Evolutionary conservation across 2,329 filamentous ascomycete species (phyloP), one percentile per base, ranked within the genome.

Genomic region (Amesomyces nigricolor): DNA sequence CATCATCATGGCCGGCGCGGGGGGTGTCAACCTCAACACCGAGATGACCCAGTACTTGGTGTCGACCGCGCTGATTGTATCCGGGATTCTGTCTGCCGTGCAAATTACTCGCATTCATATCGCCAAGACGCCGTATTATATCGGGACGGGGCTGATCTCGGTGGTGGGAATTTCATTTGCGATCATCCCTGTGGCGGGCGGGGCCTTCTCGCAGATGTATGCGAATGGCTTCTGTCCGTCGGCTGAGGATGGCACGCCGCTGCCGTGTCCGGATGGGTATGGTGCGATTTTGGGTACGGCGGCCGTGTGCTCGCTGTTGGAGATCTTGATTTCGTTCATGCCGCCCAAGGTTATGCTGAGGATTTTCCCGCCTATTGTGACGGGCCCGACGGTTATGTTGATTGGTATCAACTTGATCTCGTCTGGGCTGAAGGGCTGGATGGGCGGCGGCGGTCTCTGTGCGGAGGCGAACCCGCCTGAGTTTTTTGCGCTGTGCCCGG

Each of bases 61-160:
- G 5, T 91, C 87, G 5, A 87, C 87, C 0, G 83, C 87, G 0
- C 74, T 91, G 55, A 91, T 95, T 61, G 87, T 91, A 4, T 89
- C 86, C 3, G 89, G 88, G 29, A 77, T 89, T 42, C 77, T 92
- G 22, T 89, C 87, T 1, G 75, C 81, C 5, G 75, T 94, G 16
- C 89, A 95, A 66, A 91, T 94, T 61, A 88, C 86, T 0, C 78
- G 87, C 5, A 86, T 94, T 58, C 86, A 85, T 63, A 83, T 94
- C 63, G 80, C 77, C 61, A 81, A 80, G 61, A 89, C 88, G 0
- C 75, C 75, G 71, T 80, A 91, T 68, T 89, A 83, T 61, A 72
- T 91, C 57, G 88, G 89, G 10, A 94, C 89, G 0, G 89, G 89
- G 2, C 72, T 94, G 22, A 84, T 94, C 56, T 89, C 86, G 0